These are phyloP conservation scores for Ajuga chamaepitys DNA, from an alignment of 257 asterid genomes.

Conservation along the genomic window DNA sequence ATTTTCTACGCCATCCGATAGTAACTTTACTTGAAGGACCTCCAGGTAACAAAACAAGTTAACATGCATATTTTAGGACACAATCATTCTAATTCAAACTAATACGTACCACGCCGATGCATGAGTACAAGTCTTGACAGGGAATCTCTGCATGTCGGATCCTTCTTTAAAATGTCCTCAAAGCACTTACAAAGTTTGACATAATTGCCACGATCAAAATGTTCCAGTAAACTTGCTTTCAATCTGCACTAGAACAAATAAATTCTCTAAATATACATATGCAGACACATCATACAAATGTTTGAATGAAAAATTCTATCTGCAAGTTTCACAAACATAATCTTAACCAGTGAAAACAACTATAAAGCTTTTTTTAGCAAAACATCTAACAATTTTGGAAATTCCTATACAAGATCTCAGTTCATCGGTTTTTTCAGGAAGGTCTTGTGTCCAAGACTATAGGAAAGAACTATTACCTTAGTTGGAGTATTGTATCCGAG, in stretches of 20 bases:
- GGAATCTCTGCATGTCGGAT: slow-evolving; percentile 73
- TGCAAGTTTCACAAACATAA: neutral
- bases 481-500: slow-evolving; percentile 40
- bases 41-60: neutral
- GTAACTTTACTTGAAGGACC: neutral
- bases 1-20: neutral
- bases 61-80: neutral
- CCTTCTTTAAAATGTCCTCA: slow-evolving; percentile 71
- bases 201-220: slow-evolving; percentile 48
- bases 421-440: neutral
- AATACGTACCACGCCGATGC: slow-evolving; percentile 54
- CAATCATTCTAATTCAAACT: slow-evolving; percentile 3
- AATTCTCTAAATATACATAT: neutral
- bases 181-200: slow-evolving; percentile 36
- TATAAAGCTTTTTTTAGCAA: neutral
- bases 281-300: neutral
- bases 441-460: neutral
- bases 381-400: neutral
- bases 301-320: neutral
- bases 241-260: slow-evolving; percentile 40
- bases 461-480: slow-evolving; percentile 43
- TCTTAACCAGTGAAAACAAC: neutral
- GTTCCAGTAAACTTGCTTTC: slow-evolving; percentile 63
- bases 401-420: neutral
- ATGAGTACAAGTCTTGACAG: slow-evolving; percentile 52